These are phyloP conservation scores for Turnera subulata DNA, from an alignment of 345 rosid genomes.

Conservation along the genomic window DNA sequence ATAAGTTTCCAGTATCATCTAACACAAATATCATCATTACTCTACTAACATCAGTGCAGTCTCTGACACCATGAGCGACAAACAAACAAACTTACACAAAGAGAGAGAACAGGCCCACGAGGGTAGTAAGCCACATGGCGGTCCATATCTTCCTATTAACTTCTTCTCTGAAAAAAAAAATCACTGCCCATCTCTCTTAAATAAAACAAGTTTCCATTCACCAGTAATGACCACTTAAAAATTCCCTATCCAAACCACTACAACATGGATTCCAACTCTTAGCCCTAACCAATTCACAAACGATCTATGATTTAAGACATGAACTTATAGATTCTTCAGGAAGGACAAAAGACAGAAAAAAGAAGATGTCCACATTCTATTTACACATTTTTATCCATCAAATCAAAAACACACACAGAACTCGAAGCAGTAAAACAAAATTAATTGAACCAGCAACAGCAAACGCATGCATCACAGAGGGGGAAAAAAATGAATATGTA, in stretches of 20 bases:
- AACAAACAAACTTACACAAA: background rate
- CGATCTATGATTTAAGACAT: background rate
- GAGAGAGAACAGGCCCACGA: slow-evolving; percentile 3
- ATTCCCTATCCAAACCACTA: background rate
- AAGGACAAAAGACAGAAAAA: too few relatives aligned
- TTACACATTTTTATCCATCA: too few relatives aligned
- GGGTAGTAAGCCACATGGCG: background rate
- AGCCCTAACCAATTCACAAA: background rate
- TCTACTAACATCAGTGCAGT: background rate
- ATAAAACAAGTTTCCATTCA: slow-evolving; percentile 1
- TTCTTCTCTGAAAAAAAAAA: background rate
- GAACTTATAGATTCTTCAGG: too few relatives aligned
- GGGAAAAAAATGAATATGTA: background rate
- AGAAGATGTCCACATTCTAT: too few relatives aligned
- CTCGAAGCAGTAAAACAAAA: too few relatives aligned
- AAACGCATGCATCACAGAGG: background rate
- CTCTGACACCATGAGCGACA: background rate
- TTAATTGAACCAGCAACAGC: too few relatives aligned
- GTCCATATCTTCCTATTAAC: slow-evolving; percentile 6
- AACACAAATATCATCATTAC: background rate
- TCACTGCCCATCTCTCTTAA: slow-evolving; percentile 6
- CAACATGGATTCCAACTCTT: background rate
- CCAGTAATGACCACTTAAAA: background rate
- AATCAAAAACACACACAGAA: background rate
- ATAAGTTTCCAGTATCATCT: background rate